Base-by-base conservation (phyloP, 768 basidiomycete species). In the Lentinula raphanica region DNA sequence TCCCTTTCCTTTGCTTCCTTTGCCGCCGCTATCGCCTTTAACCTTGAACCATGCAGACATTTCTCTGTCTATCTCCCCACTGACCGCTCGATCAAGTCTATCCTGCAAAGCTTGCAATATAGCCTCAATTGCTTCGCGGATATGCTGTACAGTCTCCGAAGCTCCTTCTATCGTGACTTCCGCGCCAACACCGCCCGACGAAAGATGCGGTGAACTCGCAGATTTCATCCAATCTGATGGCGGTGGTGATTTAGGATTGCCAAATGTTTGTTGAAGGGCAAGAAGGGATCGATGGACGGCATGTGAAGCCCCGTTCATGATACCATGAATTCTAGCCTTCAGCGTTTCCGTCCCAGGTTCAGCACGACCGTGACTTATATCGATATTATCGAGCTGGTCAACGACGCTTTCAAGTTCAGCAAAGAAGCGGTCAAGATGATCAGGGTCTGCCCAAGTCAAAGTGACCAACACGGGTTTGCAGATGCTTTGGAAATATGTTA, bases 271-370 rank as follows among this genome's bases (percentile, higher is more conserved):
- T 28, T 39, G 32, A 19, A 51, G 49, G 11, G 49, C 35, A 35
- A 51, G 12, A 9, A 53, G 51, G 12, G 51, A 32, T 6, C 9
- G 51, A 53, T 53, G 51, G 13, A 53, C 51, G 13, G 51, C 51
- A 39, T 53, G 51, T 28, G 51, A 53, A 21, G 51, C 36, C 25
- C 1, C 28, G 51, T 53, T 53, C 51, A 53, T 53, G 25, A 53
- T 53, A 25, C 25, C 39, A 17, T 39, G 51, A 15, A 53, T 53
- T 39, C 28, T 53, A 12, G 6, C 17, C 21, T 53, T 53, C 36
- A 53, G 23, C 4, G 51, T 36, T 28, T 39, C 51, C 15, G 35
- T 39, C 35, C 21, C 51, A 25, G 23, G 9, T 39, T 32, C 19
- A 4, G 23, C n/a, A 1, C 23, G 42, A 9, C 51, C 13, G 12